Conservation (phyloP, 768 basidiomycete genomes). For the Lentinula detonsa region DNA sequence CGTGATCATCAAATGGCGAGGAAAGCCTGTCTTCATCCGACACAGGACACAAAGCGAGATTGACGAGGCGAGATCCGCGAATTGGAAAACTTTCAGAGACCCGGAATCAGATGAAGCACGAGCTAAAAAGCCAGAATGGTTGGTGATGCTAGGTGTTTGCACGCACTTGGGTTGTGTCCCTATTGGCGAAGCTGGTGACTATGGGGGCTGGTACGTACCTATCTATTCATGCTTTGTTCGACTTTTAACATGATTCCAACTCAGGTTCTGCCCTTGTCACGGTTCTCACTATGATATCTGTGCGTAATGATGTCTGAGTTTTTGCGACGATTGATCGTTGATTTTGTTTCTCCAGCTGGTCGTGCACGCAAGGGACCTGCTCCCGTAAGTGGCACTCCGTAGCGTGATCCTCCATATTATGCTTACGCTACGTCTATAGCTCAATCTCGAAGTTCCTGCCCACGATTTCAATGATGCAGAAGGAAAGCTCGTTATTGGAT, state of each 20-base stretch:
- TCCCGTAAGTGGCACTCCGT: conserved; percentile 52
- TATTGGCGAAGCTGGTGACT: conserved; percentile 96
- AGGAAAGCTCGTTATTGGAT: conserved; percentile 85
- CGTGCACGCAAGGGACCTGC: conserved; percentile 96
- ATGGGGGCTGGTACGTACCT: conserved; percentile 84
- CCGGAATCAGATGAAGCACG: conserved; percentile 88
- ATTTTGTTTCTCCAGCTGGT: conserved; percentile 51
- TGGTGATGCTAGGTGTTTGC: conserved; percentile 89
- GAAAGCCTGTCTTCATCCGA: conserved; percentile 99
- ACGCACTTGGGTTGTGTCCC: conserved; percentile 99
- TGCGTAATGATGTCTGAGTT: conserved; percentile 28
- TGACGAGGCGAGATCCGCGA: conserved; percentile 78
- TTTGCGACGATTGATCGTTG: neutral
- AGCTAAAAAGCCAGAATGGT: conserved; percentile 94
- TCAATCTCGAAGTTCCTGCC: conserved; percentile 91
- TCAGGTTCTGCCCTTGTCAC: conserved; percentile 95
- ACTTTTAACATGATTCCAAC: neutral
- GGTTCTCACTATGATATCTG: conserved; percentile 98
- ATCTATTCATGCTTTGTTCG: neutral
- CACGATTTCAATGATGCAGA: conserved; percentile 87
- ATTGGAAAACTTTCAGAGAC: conserved; percentile 88
- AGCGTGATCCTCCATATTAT: neutral
- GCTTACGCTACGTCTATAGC: conserved; percentile 31
- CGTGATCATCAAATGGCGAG: conserved; percentile 97
- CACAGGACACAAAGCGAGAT: conserved; percentile 92